Conservation (phyloP, 108 stramenopile species). For the Nitzschia palea region DNA sequence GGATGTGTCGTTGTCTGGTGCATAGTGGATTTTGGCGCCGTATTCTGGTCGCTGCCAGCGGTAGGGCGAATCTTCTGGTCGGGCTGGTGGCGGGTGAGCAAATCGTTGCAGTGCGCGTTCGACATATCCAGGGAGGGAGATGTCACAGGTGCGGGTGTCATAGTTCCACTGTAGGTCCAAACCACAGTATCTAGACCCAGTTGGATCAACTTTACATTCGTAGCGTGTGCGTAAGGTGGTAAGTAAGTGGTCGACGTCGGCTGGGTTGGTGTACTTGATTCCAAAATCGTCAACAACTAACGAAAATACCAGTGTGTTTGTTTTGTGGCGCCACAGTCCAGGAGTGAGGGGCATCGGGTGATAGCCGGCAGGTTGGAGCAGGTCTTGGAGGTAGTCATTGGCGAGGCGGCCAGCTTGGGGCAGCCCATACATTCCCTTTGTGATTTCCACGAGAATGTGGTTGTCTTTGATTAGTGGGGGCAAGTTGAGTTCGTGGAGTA, state of each 20-base stretch:
- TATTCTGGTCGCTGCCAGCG: constrained; percentile 18
- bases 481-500: too few species aligned
- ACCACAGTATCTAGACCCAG: too few species aligned
- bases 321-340: constrained; percentile 41
- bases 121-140: constrained; percentile 47
- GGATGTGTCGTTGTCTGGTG: constrained; percentile 9
- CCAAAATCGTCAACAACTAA: constrained; percentile 50
- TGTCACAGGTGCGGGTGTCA: constrained; percentile 17
- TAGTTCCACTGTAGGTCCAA: constrained; percentile 51
- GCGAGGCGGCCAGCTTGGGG: constrained; percentile 52
- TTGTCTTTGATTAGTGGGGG: background rate
- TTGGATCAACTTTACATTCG: constrained; percentile 23
- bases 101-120: constrained; percentile 27
- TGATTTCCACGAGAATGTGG: background rate
- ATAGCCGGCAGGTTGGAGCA: constrained; percentile 16
- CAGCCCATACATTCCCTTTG: constrained; percentile 43
- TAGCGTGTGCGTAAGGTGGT: constrained; percentile 13
- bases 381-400: constrained; percentile 17
- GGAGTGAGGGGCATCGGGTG: too few species aligned
- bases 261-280: constrained; percentile 35
- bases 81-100: constrained; percentile 24
- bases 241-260: constrained; percentile 30
- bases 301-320: constrained; percentile 28
- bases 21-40: too few species aligned
- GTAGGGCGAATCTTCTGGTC: constrained; percentile 35